A percentile compares a stretch with the other conserved stretches of the same genome.
phyloP scores from a whole-genome alignment of 352 stramenopile genomes.

The Pelagophyceae sp. region DNA sequence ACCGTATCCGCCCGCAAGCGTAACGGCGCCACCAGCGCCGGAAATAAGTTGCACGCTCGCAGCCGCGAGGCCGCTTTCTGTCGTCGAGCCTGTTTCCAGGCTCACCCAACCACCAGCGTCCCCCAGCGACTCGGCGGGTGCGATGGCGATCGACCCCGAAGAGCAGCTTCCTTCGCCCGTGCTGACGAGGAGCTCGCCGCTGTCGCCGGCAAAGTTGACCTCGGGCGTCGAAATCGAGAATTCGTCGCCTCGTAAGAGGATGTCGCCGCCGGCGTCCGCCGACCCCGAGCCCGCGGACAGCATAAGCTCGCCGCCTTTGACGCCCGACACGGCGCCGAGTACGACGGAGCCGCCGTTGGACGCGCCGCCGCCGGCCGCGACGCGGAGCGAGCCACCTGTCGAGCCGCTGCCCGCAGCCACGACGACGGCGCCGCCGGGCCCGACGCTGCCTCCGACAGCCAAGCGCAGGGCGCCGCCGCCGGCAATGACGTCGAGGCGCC shows the following conservation, averaged over 20 bases:
- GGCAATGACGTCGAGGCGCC: neutral
- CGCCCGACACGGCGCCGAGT: no score
- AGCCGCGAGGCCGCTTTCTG: neutral
- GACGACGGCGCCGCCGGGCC: neutral
- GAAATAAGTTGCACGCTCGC: no score
- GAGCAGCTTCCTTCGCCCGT: neutral
- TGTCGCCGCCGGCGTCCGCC: no score
- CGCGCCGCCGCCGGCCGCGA: conserved; percentile 32
- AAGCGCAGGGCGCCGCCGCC: neutral
- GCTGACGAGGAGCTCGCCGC: neutral
- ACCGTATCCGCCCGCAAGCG: neutral
- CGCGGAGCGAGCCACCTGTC: conserved; percentile 31
- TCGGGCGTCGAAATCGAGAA: neutral
- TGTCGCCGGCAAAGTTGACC: neutral
- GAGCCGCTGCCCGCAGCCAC: conserved; percentile 3
- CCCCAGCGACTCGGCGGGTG: neutral
- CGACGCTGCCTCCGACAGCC: no score
- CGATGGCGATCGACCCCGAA: neutral
- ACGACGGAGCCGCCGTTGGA: neutral
- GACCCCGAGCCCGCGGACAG: neutral
- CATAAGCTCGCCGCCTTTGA: neutral
- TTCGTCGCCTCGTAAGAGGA: neutral
- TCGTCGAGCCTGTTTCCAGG: neutral
- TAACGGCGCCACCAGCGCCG: neutral
- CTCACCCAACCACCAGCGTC: neutral